Percentiles rank a stretch among this genome's conserved stretches.
These are phyloP conservation scores for Brettanomyces anomalus DNA, from an alignment of 805 yeast species.

Conservation along the genomic window DNA sequence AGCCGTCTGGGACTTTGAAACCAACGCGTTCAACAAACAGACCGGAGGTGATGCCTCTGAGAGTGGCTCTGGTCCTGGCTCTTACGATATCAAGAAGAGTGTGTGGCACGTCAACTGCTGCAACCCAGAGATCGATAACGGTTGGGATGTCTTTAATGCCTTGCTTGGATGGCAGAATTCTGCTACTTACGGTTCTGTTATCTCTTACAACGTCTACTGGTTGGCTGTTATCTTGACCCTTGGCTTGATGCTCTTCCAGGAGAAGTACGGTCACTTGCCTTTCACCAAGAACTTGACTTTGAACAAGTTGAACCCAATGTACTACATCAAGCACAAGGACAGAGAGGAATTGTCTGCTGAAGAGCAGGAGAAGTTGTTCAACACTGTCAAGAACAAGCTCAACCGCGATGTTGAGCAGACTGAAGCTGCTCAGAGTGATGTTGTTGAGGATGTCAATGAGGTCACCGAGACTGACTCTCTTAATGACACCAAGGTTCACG, in stretches of 20 bases:
- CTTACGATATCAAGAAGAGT: conserved; percentile 67
- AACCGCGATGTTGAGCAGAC: conserved; percentile 21
- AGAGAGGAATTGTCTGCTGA: conserved; percentile 43
- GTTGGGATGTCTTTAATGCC: conserved; percentile 97
- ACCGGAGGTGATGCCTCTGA: conserved; percentile 97
- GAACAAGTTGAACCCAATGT: conserved; percentile 60
- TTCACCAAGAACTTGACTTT: conserved; percentile 41
- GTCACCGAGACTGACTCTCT: neutral
- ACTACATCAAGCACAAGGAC: conserved; percentile 61
- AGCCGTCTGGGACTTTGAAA: conserved; percentile 86
- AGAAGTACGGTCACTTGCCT: conserved; percentile 76
- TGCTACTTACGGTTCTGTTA: conserved; percentile 87
- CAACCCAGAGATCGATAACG: conserved; percentile 83
- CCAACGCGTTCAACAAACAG: conserved; percentile 46
- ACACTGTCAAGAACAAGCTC: conserved; percentile 26
- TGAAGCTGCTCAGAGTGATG: conserved; percentile 7
- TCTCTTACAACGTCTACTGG: conserved; percentile 90
- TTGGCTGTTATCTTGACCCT: conserved; percentile 48
- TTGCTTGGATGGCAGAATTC: conserved; percentile 96
- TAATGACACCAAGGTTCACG: neutral
- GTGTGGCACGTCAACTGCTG: conserved; percentile 99
- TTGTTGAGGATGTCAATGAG: neutral
- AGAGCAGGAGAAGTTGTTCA: conserved; percentile 47
- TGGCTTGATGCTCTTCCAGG: conserved; percentile 67
- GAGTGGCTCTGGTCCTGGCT: conserved; percentile 89